These are phyloP conservation scores for Plasmodium adleri DNA, from an alignment of 169 alveolate species.

Conservation along the genomic window DNA sequence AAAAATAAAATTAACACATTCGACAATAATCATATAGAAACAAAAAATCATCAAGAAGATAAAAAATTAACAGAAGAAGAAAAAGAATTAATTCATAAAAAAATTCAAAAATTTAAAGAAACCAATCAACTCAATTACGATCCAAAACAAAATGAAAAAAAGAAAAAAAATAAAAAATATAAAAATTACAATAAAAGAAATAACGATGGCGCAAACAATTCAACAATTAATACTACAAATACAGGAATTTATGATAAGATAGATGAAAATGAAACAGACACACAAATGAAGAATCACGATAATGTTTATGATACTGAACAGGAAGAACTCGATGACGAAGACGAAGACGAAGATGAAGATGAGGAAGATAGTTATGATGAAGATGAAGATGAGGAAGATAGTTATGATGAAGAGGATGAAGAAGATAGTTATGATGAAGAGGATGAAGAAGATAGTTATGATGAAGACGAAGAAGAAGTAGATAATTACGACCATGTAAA, in stretches of 20 bases:
- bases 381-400: conserved; percentile 8
- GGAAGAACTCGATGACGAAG: neutral
- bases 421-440: conserved; percentile 25
- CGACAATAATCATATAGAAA: neutral
- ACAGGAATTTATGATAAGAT: neutral
- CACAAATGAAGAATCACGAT: conserved; percentile 6
- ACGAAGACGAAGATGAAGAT: neutral
- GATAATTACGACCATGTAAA: conserved; percentile 7
- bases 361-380: neutral
- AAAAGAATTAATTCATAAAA: conserved; percentile 41
- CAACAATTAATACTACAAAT: neutral
- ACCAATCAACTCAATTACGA: conserved; percentile 23
- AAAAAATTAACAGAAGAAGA: conserved; percentile 44
- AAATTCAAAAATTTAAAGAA: conserved; percentile 51
- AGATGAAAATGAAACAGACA: neutral
- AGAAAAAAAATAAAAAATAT: neutral
- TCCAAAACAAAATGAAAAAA: neutral
- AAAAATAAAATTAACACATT: conserved; percentile 5
- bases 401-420: conserved; percentile 3
- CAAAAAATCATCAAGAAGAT: neutral
- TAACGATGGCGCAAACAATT: neutral
- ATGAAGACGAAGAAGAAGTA: conserved; percentile 7
- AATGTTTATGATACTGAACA: neutral
- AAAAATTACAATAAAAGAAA: conserved; percentile 7
- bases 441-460: neutral